Conservation (phyloP, 2,329 filamentous ascomycete genomes). For the Botrytis cinerea region DNA sequence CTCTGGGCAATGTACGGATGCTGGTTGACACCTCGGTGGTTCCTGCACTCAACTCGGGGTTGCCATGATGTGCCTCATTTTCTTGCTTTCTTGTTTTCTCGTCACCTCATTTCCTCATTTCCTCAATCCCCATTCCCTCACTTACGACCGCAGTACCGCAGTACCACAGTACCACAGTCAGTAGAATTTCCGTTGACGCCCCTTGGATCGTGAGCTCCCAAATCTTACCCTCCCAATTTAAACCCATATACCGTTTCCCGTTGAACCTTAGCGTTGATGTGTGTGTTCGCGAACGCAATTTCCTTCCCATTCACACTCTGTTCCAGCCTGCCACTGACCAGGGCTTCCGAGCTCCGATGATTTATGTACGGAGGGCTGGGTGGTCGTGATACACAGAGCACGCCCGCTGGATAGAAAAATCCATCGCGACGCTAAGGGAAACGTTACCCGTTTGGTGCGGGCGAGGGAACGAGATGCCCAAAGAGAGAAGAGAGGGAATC, state of each 20-base stretch:
- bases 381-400: no score
- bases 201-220: no score
- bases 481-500: neutral
- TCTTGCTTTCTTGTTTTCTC: no score
- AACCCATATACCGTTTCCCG: neutral
- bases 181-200: no score
- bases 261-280: neutral
- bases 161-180: no score
- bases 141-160: no score
- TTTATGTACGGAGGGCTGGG: no score
- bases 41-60: neutral
- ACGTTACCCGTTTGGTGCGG: neutral
- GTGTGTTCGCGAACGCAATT: neutral
- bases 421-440: neutral
- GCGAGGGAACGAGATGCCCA: neutral
- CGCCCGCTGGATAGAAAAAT: neutral
- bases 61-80: neutral
- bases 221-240: neutral
- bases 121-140: no score
- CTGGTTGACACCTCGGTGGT: no score
- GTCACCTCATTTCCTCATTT: no score
- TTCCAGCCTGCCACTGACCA: neutral
- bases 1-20: no score
- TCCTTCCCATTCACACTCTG: neutral
- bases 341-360: neutral